Base-by-base conservation (phyloP, 129 eudicot genomes). In the Ambrosia trifida region DNA sequence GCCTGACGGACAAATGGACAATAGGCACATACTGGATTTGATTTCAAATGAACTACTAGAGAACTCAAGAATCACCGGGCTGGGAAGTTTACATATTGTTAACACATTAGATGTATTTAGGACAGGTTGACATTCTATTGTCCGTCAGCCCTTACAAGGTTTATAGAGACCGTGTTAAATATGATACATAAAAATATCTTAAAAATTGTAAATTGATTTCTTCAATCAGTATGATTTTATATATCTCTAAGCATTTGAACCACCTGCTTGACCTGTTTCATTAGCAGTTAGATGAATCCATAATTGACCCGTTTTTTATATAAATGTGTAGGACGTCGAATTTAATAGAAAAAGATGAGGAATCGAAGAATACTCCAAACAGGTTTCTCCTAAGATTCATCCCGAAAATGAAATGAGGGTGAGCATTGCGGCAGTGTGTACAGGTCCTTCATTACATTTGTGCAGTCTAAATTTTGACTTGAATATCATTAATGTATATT, bases 31-130 rank as follows among this genome's bases (percentile, higher is more conserved):
- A 72, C 73, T 93, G 76, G 98, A 93, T 66, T 51, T 66, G 69
- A 87, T 93, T 44, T 76, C 90, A 28, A 66, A 71, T 24, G 84
- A 82, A 49, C 87, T 93, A 46, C 73, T 93, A 24, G 86, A 89
- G 50, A 80, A 76, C 13, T 89, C 96, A 3, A 89, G 98, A 78
- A 82, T 93, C 45, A 93, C 98, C 36, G 96, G 98, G 75, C 52
- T 85, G 93, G 98, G 89, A 87, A 61, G 85, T 52, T 67, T 50
- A 41, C 49, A 66, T 35, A 67, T 19, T 18, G 30, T n/a, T 19
- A 11, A 30, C 44, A 2, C 17, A 58, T 58, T 54, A 10, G 44
- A 10, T 54, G 24, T 30, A 50, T 12, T 28, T 24, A 40, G 13
- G 24, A 1, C 19, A 61, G 68, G 30, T 65, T 64, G 11, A 60